These are phyloP conservation scores for Yamadazyma jaroonii DNA, from an alignment of 1,139 yeast genomes.

Conservation along the genomic window DNA sequence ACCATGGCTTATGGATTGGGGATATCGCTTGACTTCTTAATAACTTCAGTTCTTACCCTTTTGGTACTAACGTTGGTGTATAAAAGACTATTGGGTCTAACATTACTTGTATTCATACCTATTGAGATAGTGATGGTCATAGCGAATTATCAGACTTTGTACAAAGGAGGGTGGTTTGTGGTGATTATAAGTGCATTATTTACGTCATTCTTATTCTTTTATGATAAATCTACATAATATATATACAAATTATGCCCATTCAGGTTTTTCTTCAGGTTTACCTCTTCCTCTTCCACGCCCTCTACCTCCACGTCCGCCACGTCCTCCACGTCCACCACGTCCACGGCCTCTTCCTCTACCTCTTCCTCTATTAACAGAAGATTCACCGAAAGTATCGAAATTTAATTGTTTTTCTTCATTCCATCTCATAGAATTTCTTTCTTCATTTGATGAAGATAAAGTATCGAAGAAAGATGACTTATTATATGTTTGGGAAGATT, in stretches of 20 bases:
- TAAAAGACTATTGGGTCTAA: conserved; percentile 1
- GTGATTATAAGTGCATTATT: conserved; percentile 6
- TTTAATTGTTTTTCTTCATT: conserved; percentile 60
- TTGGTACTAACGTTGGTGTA: conserved; percentile 15
- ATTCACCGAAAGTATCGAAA: conserved; percentile 67
- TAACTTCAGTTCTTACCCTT: conserved; percentile 47
- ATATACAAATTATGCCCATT: conserved; percentile 17
- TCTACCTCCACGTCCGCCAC: conserved; percentile 17
- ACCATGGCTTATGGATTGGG: conserved; percentile 64
- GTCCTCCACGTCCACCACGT: conserved; percentile 29
- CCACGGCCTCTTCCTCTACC: conserved; percentile 35
- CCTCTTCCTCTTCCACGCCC: conserved; percentile 22
- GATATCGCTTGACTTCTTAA: conserved; percentile 50
- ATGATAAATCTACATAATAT: conserved; percentile 1
- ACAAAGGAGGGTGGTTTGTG: conserved; percentile 12
- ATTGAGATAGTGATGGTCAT: conserved; percentile 7
- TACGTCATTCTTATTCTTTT: conserved; percentile 5
- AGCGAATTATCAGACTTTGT: conserved; percentile 6
- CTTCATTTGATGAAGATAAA: conserved; percentile 58
- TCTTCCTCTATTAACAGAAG: conserved; percentile 26
- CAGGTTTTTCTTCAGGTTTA: conserved; percentile 14
- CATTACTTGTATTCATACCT: conserved; percentile 7
- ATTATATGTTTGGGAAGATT: conserved; percentile 40
- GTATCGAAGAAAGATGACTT: conserved; percentile 81
- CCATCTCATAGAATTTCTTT: conserved; percentile 49